These are phyloP conservation scores for Auricularia cornea DNA, from an alignment of 768 basidiomycete species.

Conservation along the genomic window DNA sequence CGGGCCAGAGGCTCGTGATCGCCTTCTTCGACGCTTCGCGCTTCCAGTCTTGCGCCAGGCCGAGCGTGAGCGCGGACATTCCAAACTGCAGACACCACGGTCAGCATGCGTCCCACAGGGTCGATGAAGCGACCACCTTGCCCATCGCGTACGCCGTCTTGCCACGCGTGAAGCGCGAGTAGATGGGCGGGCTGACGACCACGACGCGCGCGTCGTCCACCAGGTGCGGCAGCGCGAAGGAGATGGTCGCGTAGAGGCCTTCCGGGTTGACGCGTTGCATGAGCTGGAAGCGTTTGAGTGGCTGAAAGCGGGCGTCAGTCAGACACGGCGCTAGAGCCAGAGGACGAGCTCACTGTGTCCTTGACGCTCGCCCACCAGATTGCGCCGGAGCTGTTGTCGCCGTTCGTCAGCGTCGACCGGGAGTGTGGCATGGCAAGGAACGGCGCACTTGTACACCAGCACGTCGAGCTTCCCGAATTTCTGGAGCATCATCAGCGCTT, in stretches of 20 bases:
- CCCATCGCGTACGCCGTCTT: background rate
- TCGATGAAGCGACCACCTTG: background rate
- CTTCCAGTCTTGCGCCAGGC: background rate
- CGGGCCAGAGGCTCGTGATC: background rate
- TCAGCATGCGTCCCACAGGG: background rate
- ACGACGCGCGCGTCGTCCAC: background rate
- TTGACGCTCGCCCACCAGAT: background rate
- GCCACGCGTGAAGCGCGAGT: background rate
- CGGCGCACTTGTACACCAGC: background rate
- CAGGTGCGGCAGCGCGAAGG: background rate
- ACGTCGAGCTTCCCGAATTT: background rate
- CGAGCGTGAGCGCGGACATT: background rate
- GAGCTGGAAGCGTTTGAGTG: background rate
- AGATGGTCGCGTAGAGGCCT: background rate
- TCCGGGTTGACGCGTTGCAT: constrained; percentile 1
- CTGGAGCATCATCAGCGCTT: background rate
- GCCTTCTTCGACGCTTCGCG: background rate
- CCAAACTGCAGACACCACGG: background rate
- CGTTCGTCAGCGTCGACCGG: background rate
- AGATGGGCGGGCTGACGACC: background rate
- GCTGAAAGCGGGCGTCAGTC: background rate
- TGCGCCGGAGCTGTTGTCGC: background rate
- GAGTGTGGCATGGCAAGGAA: background rate
- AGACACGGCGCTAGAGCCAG: background rate
- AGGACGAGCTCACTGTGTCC: background rate